A percentile compares a stretch with the other conserved stretches of the same genome.
phyloP scores from a whole-genome alignment of 2,329 filamentous ascomycete genomes.

The Phyllachora maydis region DNA sequence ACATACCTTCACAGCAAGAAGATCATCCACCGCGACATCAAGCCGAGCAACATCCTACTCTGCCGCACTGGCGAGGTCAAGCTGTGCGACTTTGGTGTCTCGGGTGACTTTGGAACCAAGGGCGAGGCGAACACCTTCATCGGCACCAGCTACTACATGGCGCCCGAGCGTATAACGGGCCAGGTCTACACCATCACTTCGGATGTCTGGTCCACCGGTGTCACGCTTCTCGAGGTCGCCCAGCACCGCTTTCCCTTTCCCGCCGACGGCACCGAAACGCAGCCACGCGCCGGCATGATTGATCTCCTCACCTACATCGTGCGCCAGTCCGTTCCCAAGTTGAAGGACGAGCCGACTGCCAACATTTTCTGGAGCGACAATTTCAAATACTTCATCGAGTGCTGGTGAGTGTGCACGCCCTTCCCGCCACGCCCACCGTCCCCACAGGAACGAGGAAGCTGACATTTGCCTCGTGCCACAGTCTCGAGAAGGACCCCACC shows the following conservation, averaged over 20 bases:
- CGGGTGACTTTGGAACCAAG: conserved; percentile 94
- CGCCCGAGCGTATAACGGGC: conserved; percentile 89
- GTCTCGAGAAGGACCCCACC: conserved; percentile 80
- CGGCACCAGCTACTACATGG: conserved; percentile 98
- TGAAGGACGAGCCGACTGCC: conserved; percentile 84
- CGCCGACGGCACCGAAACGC: conserved; percentile 87
- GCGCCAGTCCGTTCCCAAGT: conserved; percentile 77
- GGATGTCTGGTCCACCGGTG: conserved; percentile 94
- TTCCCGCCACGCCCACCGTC: not conserved
- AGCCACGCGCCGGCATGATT: conserved; percentile 79
- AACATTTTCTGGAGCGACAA: conserved; percentile 89
- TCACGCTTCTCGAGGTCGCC: conserved; percentile 95
- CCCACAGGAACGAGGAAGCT: not conserved
- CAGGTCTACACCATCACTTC: conserved; percentile 97
- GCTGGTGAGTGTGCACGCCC: conserved; percentile 58
- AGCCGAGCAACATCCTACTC: conserved; percentile 89
- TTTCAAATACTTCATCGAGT: conserved; percentile 99
- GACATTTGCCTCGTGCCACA: conserved; percentile 14
- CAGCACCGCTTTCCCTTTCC: conserved; percentile 98
- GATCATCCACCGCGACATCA: conserved; percentile 98
- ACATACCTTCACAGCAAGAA: conserved; percentile 91
- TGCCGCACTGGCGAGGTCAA: conserved; percentile 89
- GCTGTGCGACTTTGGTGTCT: conserved; percentile 95
- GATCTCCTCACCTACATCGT: conserved; percentile 96
- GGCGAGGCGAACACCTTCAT: conserved; percentile 98